Evolutionary conservation across 2,329 filamentous ascomycete species (phyloP), one percentile per base, ranked within the genome.

Genomic region (Aspergillus pseudotamarii): DNA sequence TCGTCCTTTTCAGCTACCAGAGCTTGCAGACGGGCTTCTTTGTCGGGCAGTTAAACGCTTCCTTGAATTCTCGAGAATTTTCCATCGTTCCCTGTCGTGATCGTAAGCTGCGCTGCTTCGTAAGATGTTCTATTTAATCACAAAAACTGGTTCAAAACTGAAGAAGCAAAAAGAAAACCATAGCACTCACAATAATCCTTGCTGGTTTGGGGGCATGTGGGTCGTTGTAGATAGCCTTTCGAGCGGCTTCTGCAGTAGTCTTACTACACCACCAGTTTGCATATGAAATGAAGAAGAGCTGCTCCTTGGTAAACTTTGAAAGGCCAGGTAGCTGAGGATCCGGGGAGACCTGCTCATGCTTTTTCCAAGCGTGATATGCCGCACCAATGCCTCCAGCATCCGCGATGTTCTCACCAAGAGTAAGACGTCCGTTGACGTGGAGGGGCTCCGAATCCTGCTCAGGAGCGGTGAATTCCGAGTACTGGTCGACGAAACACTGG

Each of bases 341-440:
- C 0, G 84, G 80, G n/a, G 80, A 82, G 43, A 83, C 77, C 2
- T 79, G 75, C 36, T 86, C 83, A 12, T 83, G 83, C 66, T 84
- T 85, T 72, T 88, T 85, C 89, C 89, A 92, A 0, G 89, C 88
- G 28, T 83, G 80, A 71, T 86, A 91, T 0, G 88, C 82, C 0
- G 88, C 86, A 9, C 84, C 82, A 0, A 92, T 72, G 16, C 89
- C 90, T 19, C 89, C 89, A 0, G 89, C 87, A 73, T 92, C 90
- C 1, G 89, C 89, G 70, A 92, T 89, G 71, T 91, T 91, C 77
- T 92, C 90, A 23, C 86, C 87, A 2, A 91, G 78, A 0, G 89
- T 91, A 16, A 87, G 79, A 28, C 79, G 79, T 11, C 89, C 89
- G 63, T 90, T 88, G 60, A 91, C 84, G 64, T 88, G 84, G 0